These are phyloP conservation scores for Blepharisma stoltei DNA, from an alignment of 73 alveolate species.

Conservation along the genomic window DNA sequence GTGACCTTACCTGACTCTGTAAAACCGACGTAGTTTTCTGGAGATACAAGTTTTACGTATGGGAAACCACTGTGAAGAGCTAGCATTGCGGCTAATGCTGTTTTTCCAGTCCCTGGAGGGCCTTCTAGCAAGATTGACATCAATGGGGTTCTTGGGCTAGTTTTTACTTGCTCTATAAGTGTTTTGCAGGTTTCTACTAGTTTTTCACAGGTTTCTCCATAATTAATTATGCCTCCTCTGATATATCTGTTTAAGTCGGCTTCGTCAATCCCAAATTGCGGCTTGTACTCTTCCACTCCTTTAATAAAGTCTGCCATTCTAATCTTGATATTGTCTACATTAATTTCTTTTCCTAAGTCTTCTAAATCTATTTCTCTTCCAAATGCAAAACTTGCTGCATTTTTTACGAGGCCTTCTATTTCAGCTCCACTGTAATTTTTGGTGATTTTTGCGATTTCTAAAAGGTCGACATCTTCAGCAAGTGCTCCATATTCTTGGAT, in stretches of 20 bases:
- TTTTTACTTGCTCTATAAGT: conserved; percentile 49
- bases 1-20: conserved; percentile 46
- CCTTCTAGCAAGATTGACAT: conserved; percentile 94
- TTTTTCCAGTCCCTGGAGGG: conserved; percentile 92
- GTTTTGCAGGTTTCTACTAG: conserved; percentile 51
- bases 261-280: conserved; percentile 95
- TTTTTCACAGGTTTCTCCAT: conserved; percentile 58
- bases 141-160: conserved; percentile 75
- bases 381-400: conserved; percentile 87
- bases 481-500: conserved; percentile 87
- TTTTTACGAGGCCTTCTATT: conserved; percentile 89
- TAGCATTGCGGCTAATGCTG: conserved; percentile 95
- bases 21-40: conserved; percentile 94
- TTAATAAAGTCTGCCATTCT: conserved; percentile 80
- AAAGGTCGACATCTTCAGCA: conserved; percentile 81
- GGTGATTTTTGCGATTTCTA: conserved; percentile 72
- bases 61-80: conserved; percentile 94
- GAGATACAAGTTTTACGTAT: conserved; percentile 92
- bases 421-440: conserved; percentile 98
- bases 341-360: conserved; percentile 42
- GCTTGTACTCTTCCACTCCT: conserved; percentile 94
- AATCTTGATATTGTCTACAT: conserved; percentile 56
- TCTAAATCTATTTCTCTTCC: conserved; percentile 55
- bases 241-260: conserved; percentile 78
- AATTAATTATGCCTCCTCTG: conserved; percentile 79